Conservation (phyloP, 2,329 filamentous ascomycete genomes). For the Dactylonectria macrodidyma region DNA sequence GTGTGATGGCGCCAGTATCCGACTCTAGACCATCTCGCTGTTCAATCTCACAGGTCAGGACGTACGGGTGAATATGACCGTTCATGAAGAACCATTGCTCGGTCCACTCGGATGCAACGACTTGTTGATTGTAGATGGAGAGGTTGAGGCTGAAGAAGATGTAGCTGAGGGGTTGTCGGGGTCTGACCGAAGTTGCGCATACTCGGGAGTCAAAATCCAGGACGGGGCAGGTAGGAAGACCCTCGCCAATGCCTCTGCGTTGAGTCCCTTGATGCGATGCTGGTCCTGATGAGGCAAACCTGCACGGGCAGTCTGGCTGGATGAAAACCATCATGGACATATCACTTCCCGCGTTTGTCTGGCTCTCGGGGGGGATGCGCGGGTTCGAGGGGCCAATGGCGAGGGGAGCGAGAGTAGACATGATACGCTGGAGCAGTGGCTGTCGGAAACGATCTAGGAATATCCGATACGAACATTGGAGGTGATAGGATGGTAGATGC, state of each 20-base stretch:
- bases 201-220: not conserved
- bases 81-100: not conserved
- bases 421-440: not conserved
- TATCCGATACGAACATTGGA: not conserved
- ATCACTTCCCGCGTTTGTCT: not conserved
- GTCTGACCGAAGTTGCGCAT: conserved; percentile 1
- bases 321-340: not conserved
- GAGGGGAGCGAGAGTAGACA: not conserved
- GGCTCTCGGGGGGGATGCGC: not conserved
- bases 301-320: not conserved
- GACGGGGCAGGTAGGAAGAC: conserved; percentile 1
- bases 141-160: not conserved
- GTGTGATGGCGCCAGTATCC: not conserved
- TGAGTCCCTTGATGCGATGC: not conserved
- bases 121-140: no score
- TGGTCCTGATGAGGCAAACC: not conserved
- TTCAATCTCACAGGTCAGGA: not conserved
- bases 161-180: conserved; percentile 1
- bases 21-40: conserved; percentile 2
- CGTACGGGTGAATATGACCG: not conserved
- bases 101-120: not conserved
- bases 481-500: not conserved
- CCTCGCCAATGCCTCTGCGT: conserved; percentile 1
- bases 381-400: not conserved
- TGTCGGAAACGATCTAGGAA: not conserved